Evolutionary conservation across 1,139 yeast genomes (phyloP).

Genomic region (Zygotorulaspora mrakii): DNA sequence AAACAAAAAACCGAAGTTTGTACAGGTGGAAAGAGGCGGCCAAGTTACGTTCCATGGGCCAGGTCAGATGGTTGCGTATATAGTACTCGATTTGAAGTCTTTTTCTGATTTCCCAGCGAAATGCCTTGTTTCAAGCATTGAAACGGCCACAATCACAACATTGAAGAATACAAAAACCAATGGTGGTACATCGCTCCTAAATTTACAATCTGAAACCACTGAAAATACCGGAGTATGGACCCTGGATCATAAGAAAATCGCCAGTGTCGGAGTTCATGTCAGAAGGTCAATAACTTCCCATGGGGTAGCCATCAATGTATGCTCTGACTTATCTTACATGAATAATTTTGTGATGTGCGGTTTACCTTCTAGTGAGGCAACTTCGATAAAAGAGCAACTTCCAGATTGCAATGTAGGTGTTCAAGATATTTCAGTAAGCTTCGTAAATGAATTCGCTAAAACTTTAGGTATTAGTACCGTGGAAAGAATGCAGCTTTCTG

Average conservation of each 20-base stretch:
- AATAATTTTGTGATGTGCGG: slow-evolving; percentile 84
- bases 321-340: slow-evolving; percentile 68
- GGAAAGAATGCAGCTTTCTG: slow-evolving; percentile 40
- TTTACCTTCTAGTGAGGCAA: slow-evolving; percentile 55
- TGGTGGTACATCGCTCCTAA: slow-evolving; percentile 33
- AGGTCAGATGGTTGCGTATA: slow-evolving; percentile 87
- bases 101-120: slow-evolving; percentile 60
- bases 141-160: slow-evolving; percentile 56
- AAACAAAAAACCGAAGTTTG: slow-evolving; percentile 46
- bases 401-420: slow-evolving; percentile 29
- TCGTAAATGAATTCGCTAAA: slow-evolving; percentile 52
- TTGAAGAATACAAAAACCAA: slow-evolving; percentile 38
- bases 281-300: slow-evolving; percentile 83
- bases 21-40: slow-evolving; percentile 90
- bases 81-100: slow-evolving; percentile 67
- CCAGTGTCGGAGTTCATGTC: slow-evolving; percentile 86
- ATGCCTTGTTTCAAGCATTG: slow-evolving; percentile 72
- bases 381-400: slow-evolving; percentile 43
- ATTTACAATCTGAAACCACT: slow-evolving; percentile 50
- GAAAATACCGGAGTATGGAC: slow-evolving; percentile 89
- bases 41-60: slow-evolving; percentile 96
- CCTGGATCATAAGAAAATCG: slow-evolving; percentile 59
- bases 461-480: slow-evolving; percentile 46
- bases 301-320: slow-evolving; percentile 80
- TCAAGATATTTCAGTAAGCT: slow-evolving; percentile 47